A percentile compares a stretch with the other conserved stretches of the same genome.
Conservation (phyloP, 441 rosid species). For the Syzygium malaccense region DNA sequence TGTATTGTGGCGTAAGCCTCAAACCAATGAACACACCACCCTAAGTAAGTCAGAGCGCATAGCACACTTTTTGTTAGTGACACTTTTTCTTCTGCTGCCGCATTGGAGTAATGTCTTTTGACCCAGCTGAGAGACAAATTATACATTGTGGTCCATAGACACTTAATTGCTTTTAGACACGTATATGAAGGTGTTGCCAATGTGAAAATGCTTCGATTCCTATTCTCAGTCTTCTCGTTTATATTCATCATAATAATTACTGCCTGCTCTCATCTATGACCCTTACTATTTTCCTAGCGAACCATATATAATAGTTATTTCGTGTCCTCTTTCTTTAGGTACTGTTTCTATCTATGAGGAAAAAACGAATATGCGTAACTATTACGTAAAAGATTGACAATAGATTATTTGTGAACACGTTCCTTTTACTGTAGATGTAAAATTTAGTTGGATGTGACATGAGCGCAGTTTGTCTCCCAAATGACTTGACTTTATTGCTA, state of each 20-base stretch:
- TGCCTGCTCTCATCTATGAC: background rate
- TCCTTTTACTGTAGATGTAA: background rate
- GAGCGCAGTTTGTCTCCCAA: background rate
- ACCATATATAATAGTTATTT: background rate
- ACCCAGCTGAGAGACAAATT: background rate
- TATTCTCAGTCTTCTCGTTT: background rate
- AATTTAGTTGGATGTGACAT: background rate
- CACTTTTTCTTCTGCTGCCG: background rate
- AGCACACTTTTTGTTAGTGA: background rate
- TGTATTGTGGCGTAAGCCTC: background rate
- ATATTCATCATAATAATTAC: background rate
- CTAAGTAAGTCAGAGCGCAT: constrained; percentile 3
- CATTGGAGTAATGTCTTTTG: background rate
- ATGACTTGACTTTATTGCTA: background rate
- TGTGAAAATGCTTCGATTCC: background rate
- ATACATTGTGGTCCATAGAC: background rate
- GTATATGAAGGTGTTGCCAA: background rate
- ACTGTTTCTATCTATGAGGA: background rate
- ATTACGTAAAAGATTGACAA: background rate
- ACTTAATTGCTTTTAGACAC: background rate
- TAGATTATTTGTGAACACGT: background rate
- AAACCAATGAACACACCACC: background rate
- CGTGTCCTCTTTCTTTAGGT: background rate
- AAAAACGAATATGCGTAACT: background rate
- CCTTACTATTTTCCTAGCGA: background rate